These are phyloP conservation scores for Trifolium dubium DNA, from an alignment of 306 rosid species.

Conservation along the genomic window DNA sequence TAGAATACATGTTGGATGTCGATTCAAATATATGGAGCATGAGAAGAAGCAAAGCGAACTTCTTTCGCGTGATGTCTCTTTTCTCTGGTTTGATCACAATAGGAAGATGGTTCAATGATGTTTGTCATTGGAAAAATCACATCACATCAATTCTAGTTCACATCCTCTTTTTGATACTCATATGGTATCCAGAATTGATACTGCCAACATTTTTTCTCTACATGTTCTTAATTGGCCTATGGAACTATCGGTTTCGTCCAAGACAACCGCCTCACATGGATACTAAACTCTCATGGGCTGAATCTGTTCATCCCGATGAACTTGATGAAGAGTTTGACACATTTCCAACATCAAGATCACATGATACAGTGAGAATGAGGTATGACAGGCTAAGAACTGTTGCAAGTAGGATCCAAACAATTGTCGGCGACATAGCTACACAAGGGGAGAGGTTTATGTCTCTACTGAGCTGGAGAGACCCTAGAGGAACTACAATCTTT, in stretches of 20 bases:
- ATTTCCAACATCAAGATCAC: slow-evolving; percentile 70
- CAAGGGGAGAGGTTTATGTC: slow-evolving; percentile 90
- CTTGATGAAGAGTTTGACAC: slow-evolving; percentile 94
- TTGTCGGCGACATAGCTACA: slow-evolving; percentile 88
- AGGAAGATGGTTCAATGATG: slow-evolving; percentile 68
- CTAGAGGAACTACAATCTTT: slow-evolving; percentile 75
- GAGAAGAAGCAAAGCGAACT: slow-evolving; percentile 92
- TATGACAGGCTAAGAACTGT: slow-evolving; percentile 85
- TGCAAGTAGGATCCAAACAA: slow-evolving; percentile 86
- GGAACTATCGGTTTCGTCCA: slow-evolving; percentile 77
- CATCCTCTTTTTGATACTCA: slow-evolving; percentile 67
- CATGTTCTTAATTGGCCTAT: slow-evolving; percentile 80
- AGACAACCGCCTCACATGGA: slow-evolving; percentile 84
- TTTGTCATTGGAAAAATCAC: slow-evolving; percentile 79
- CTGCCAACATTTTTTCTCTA: slow-evolving; percentile 79
- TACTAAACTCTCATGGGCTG: slow-evolving; percentile 82
- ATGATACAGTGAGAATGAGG: slow-evolving; percentile 71
- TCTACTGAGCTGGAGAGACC: slow-evolving; percentile 83
- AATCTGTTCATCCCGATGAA: slow-evolving; percentile 73
- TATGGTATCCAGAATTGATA: slow-evolving; percentile 80
- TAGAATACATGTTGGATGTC: slow-evolving; percentile 84
- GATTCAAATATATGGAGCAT: slow-evolving; percentile 93
- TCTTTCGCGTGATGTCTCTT: slow-evolving; percentile 82
- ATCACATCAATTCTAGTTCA: slow-evolving; percentile 76
- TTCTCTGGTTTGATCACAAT: slow-evolving; percentile 59